A percentile compares a stretch with the other conserved stretches of the same genome.
Conservation (phyloP, 1,139 yeast species). For the Geotrichum aggregatum region DNA sequence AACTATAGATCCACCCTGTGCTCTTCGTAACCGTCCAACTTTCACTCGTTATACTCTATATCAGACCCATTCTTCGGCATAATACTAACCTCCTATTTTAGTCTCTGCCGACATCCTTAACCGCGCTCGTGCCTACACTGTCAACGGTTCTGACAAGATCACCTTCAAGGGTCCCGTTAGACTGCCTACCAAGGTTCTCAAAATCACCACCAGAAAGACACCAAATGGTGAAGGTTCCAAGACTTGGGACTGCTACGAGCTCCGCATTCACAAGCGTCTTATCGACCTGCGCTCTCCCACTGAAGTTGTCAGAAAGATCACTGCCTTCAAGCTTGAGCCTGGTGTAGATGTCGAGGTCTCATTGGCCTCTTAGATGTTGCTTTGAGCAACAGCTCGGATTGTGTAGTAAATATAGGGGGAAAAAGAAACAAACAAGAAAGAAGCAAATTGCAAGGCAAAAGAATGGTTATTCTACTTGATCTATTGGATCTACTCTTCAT, state of each 20-base stretch:
- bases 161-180: slow-evolving; percentile 89
- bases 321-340: slow-evolving; percentile 74
- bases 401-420: not conserved
- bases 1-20: no score
- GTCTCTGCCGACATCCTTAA: slow-evolving; percentile 82
- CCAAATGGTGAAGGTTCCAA: slow-evolving; percentile 99
- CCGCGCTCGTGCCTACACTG: slow-evolving; percentile 68
- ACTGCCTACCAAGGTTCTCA: slow-evolving; percentile 98
- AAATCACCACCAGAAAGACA: slow-evolving; percentile 99
- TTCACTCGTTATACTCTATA: not conserved
- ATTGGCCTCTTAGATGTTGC: slow-evolving; percentile 39
- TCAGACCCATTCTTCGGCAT: no score
- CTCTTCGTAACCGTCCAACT: no score
- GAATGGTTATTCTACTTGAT: not conserved
- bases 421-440: not conserved
- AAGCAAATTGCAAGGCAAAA: not conserved
- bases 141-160: slow-evolving; percentile 44
- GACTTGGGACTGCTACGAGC: slow-evolving; percentile 99
- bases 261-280: slow-evolving; percentile 99
- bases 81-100: slow-evolving; percentile 17
- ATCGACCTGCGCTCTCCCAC: slow-evolving; percentile 98
- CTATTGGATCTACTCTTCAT: not conserved
- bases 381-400: no score
- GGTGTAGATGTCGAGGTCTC: slow-evolving; percentile 47
- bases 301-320: slow-evolving; percentile 87